These are phyloP conservation scores for Boechera divaricarpa DNA, from an alignment of 345 rosid species.

Conservation along the genomic window DNA sequence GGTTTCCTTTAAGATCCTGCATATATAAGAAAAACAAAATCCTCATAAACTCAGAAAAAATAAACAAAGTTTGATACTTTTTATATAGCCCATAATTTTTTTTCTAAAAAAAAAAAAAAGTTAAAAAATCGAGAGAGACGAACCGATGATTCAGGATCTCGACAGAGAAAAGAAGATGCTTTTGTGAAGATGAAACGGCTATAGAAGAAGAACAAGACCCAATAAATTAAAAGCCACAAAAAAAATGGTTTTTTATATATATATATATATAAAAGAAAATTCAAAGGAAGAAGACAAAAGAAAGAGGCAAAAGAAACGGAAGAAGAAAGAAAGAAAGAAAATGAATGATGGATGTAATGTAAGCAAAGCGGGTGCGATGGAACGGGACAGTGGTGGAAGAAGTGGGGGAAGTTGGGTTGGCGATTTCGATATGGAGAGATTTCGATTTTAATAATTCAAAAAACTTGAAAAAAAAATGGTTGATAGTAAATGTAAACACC, in stretches of 20 bases:
- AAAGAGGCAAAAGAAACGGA: conserved; percentile 40
- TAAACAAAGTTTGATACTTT: neutral
- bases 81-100: neutral
- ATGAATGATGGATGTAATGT: conserved; percentile 10
- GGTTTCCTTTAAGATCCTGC: conserved; percentile 44
- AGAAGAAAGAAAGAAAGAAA: conserved; percentile 14
- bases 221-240: conserved; percentile 35
- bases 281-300: conserved; percentile 41
- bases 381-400: conserved; percentile 43
- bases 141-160: conserved; percentile 45
- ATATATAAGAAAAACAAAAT: neutral
- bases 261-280: neutral
- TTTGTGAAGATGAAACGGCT: conserved; percentile 34
- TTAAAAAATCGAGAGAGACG: conserved; percentile 24
- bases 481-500: conserved; percentile 40
- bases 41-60: neutral
- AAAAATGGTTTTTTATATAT: neutral
- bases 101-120: neutral
- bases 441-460: neutral
- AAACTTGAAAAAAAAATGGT: conserved; percentile 2
- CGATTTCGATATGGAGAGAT: conserved; percentile 1
- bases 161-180: conserved; percentile 31
- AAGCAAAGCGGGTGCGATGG: conserved; percentile 41
- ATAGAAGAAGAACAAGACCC: conserved; percentile 31
- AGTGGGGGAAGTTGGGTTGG: conserved; percentile 39